Evolutionary conservation across 345 rosid species (phyloP), one percentile per base, ranked within the genome.

Genomic region (Pistacia integerrima): DNA sequence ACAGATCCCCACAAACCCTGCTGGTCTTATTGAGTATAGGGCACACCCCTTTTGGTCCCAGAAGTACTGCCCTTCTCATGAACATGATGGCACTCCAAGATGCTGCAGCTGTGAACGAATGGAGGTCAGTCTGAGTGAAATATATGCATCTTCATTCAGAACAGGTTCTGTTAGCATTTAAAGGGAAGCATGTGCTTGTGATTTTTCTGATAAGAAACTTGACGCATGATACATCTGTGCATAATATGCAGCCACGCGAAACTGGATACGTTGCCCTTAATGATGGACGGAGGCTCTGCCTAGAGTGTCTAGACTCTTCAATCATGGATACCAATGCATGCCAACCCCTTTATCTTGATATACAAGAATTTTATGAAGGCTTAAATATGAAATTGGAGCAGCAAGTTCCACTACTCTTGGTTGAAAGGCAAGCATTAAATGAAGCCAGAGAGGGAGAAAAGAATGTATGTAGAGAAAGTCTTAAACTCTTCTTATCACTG

Each of bases 81-180:
- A 97, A 81, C 89, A 77, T 49, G 98, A 97, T 77, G 87, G 87
- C 49, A 97, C 98, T 72, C 94, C 97, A 70, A 85, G 97, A 58
- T 97, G 99, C 83, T 97, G 99, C 85, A 94, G 99, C 80, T 97
- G 99, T 73, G 99, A 97, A 86, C 89, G 99, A 83, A 91, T 94
- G 98, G 98, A 97, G 97, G 99, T 96, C 72, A 78, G 84, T 90
- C 79, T 61, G 54, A 58, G 52, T 76, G 71, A 60, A 69, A 30
- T 41, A 38, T 41, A n/a, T 8, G 12, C 48, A 1, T 36, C 66
- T 28, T 35, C 65, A 33, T 16, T 16, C 28, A 76, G 44, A 65
- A 25, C 44, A 36, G 5, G 36, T 41, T 75, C 36, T 60, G 55
- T 61, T 58, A 35, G 38, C 59, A 65, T 78, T 57, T 14, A 22